Evolutionary conservation across 768 basidiomycete genomes (phyloP).

Genomic region (Lactifluus echinatus): DNA sequence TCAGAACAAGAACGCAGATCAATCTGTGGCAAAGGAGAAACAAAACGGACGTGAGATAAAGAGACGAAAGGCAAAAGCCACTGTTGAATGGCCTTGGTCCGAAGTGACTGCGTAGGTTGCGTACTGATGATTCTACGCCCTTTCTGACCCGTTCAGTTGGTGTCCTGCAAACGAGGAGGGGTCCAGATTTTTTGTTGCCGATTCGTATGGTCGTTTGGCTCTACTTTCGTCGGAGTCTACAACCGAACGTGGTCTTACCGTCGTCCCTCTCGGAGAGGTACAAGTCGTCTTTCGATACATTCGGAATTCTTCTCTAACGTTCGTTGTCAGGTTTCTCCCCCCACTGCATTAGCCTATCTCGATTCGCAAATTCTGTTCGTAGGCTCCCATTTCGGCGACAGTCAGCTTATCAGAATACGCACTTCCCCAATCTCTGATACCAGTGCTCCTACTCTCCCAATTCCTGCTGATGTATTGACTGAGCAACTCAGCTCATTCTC

Average conservation of each 20-base stretch:
- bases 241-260: slow-evolving; percentile 33
- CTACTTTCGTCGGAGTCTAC: slow-evolving; percentile 47
- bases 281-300: slow-evolving; percentile 7
- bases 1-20: slow-evolving; percentile 40
- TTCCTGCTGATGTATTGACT: slow-evolving; percentile 41
- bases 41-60: slow-evolving; percentile 46
- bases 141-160: slow-evolving; percentile 33
- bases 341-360: slow-evolving; percentile 65
- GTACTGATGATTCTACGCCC: background rate
- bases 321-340: slow-evolving; percentile 50
- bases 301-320: slow-evolving; percentile 9
- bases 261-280: slow-evolving; percentile 70
- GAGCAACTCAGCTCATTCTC: slow-evolving; percentile 32
- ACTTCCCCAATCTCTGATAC: slow-evolving; percentile 34
- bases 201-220: slow-evolving; percentile 60
- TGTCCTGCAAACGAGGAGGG: slow-evolving; percentile 40
- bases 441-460: slow-evolving; percentile 39
- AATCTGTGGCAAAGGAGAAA: slow-evolving; percentile 44
- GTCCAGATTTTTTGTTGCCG: slow-evolving; percentile 52
- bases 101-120: slow-evolving; percentile 56
- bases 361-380: slow-evolving; percentile 62
- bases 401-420: slow-evolving; percentile 61
- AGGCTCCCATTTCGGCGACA: slow-evolving; percentile 76
- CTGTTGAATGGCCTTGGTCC: slow-evolving; percentile 69
- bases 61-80: slow-evolving; percentile 45